phyloP scores from a whole-genome alignment of 2,329 filamentous ascomycete species.

The Cladosporium cucumerinum region DNA sequence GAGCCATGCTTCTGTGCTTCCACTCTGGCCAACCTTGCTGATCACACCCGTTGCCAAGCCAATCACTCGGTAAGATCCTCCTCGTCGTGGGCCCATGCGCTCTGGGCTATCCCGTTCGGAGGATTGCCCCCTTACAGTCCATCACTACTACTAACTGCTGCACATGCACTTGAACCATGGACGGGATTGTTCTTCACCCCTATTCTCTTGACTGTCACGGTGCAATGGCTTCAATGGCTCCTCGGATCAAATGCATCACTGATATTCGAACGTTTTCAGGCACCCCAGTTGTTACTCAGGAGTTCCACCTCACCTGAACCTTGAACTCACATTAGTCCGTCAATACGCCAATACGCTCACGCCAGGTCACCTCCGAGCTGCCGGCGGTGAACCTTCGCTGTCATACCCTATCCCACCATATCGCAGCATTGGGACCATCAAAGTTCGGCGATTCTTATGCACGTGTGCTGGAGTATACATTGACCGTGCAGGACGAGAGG shows the following conservation, averaged over 20 bases:
- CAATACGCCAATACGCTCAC: not conserved
- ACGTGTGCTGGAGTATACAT: not conserved
- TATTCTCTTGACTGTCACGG: not conserved
- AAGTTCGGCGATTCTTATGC: not conserved
- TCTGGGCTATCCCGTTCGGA: not conserved
- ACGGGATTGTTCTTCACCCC: not conserved
- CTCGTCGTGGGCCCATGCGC: not conserved
- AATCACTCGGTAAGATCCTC: slow-evolving; percentile 5
- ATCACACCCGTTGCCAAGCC: slow-evolving; percentile 16
- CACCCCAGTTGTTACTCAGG: not conserved
- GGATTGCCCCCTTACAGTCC: not conserved
- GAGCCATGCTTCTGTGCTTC: not conserved
- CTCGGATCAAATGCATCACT: not conserved
- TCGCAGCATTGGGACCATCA: not conserved
- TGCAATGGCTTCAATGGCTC: not conserved
- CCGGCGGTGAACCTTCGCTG: not conserved
- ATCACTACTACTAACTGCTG: not conserved
- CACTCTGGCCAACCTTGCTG: not conserved
- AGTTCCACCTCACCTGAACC: not conserved
- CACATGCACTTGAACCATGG: not conserved
- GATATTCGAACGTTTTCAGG: not conserved
- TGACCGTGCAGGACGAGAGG: not conserved
- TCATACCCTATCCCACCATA: not conserved
- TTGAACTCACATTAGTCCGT: not conserved
- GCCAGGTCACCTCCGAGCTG: not conserved